Conservation (phyloP, 352 stramenopile genomes). For the Globisporangium ultimum region DNA sequence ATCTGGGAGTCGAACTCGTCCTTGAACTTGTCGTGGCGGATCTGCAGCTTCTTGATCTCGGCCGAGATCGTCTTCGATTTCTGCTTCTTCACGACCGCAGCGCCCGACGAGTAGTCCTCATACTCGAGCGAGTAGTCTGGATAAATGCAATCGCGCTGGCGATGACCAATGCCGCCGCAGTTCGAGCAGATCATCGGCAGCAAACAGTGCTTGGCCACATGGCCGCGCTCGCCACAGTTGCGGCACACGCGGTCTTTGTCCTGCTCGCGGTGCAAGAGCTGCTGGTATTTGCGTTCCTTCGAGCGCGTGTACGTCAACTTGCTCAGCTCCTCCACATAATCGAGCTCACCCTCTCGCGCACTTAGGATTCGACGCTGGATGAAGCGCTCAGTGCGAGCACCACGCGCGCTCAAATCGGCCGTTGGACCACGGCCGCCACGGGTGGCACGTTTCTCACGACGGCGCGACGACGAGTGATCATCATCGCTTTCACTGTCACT, state of each 20-base stretch:
- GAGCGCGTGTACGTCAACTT: constrained; percentile 30
- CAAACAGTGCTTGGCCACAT: constrained; percentile 65
- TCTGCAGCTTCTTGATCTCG: constrained; percentile 30
- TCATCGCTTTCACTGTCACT: constrained; percentile 7
- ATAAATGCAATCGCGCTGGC: constrained; percentile 42
- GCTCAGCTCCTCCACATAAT: constrained; percentile 74
- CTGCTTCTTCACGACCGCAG: constrained; percentile 5
- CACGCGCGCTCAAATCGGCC: constrained; percentile 6
- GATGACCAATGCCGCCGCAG: constrained; percentile 71
- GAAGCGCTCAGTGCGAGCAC: constrained; percentile 5
- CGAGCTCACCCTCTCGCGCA: constrained; percentile 36
- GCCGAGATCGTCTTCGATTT: constrained; percentile 14
- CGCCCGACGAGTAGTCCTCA: constrained; percentile 15
- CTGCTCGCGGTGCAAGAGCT: constrained; percentile 48
- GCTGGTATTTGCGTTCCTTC: constrained; percentile 61
- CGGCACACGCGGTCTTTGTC: constrained; percentile 64
- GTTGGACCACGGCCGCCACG: neutral
- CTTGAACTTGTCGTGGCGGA: constrained; percentile 48
- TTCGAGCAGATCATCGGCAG: constrained; percentile 76
- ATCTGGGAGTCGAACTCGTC: constrained; percentile 60
- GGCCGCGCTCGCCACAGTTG: constrained; percentile 75
- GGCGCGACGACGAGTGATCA: neutral
- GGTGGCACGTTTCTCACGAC: no score
- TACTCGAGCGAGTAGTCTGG: constrained; percentile 26
- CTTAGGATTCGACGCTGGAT: constrained; percentile 22